phyloP scores from a whole-genome alignment of 345 rosid species.

The Draba incana region DNA sequence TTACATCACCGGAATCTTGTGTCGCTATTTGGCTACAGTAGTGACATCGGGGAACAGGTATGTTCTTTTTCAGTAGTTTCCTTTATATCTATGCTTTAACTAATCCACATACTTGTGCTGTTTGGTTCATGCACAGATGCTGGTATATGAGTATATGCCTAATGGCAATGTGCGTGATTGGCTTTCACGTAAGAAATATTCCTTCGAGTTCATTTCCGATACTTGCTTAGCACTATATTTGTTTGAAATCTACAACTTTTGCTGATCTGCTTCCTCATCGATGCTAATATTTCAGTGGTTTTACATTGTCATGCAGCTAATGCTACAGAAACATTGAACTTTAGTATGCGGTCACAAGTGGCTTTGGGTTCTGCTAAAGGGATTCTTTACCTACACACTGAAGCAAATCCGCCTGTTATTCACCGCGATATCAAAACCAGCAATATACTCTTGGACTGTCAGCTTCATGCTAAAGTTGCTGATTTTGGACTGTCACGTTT shows the following conservation, averaged over 20 bases:
- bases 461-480: slow-evolving; percentile 68
- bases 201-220: not conserved
- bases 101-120: slow-evolving; percentile 1
- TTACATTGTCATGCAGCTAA: slow-evolving; percentile 50
- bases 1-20: slow-evolving; percentile 86
- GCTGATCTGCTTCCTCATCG: not conserved
- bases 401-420: slow-evolving; percentile 80
- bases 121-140: slow-evolving; percentile 58
- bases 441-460: slow-evolving; percentile 70
- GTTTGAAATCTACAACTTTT: slow-evolving; percentile 2
- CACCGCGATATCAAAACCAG: slow-evolving; percentile 72
- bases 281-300: slow-evolving; percentile 20
- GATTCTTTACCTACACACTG: slow-evolving; percentile 72
- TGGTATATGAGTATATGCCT: slow-evolving; percentile 86
- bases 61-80: slow-evolving; percentile 6
- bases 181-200: slow-evolving; percentile 61
- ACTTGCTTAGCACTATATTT: slow-evolving; percentile 9
- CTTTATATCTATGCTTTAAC: slow-evolving; percentile 6
- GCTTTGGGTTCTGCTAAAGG: slow-evolving; percentile 82
- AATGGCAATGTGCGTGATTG: slow-evolving; percentile 82
- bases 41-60: slow-evolving; percentile 87
- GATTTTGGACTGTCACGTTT: slow-evolving; percentile 81
- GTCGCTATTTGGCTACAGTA: slow-evolving; percentile 79
- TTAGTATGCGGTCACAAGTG: slow-evolving; percentile 54
- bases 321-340: slow-evolving; percentile 50